Evolutionary conservation across 2,329 filamentous ascomycete genomes (phyloP).

Genomic region (Sclerotinia minor): DNA sequence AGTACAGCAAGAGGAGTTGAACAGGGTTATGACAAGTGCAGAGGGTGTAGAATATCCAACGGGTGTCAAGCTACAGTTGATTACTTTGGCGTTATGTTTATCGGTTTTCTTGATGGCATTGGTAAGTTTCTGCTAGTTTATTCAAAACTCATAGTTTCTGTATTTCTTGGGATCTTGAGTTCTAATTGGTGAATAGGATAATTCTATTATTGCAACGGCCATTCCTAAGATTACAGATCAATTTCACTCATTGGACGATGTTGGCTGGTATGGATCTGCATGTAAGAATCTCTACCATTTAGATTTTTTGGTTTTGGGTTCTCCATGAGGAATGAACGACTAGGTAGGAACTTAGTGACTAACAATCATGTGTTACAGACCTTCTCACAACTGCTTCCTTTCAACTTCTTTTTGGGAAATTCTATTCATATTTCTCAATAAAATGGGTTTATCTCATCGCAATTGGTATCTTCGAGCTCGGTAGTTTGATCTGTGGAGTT

Average conservation of each 20-base stretch:
- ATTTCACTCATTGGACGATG: conserved; percentile 51
- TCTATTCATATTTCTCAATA: conserved; percentile 41
- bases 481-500: conserved; percentile 40
- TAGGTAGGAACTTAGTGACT: not conserved
- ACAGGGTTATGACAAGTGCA: conserved; percentile 37
- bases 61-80: conserved; percentile 37
- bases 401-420: conserved; percentile 40
- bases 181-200: conserved; percentile 17
- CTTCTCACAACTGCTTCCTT: conserved; percentile 24
- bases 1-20: conserved; percentile 29
- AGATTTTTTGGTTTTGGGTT: not conserved
- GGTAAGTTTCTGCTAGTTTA: conserved; percentile 16
- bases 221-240: conserved; percentile 56
- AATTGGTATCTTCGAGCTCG: conserved; percentile 43
- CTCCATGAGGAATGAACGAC: not conserved
- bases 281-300: conserved; percentile 46
- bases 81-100: conserved; percentile 38
- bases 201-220: conserved; percentile 46
- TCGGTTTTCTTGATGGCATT: conserved; percentile 39
- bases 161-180: not conserved
- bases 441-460: conserved; percentile 42
- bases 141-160: too few species aligned
- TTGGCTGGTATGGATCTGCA: conserved; percentile 60
- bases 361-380: not conserved
- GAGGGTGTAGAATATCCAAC: conserved; percentile 39